These are phyloP conservation scores for Amanita inopinata DNA, from an alignment of 768 basidiomycete genomes.

Conservation along the genomic window DNA sequence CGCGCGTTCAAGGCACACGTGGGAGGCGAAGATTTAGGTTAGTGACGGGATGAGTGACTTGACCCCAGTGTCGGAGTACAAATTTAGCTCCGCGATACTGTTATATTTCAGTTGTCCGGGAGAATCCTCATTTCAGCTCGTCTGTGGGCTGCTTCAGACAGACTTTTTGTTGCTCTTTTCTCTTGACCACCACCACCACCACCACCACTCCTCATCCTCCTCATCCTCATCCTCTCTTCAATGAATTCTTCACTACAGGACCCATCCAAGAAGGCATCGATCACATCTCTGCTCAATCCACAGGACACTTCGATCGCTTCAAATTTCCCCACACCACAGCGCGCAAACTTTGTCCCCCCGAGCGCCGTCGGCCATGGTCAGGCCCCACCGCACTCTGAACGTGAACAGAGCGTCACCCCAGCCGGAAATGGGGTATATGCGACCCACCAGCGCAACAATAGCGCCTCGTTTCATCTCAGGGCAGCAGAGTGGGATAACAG, in stretches of 20 bases:
- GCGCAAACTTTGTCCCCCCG: too few relatives aligned
- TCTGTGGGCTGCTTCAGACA: too few relatives aligned
- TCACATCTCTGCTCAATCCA: constrained; percentile 32
- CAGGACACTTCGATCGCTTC: constrained; percentile 22
- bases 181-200: constrained; percentile 1
- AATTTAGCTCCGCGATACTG: constrained; percentile 11
- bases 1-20: not conserved
- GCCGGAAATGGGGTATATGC: too few relatives aligned
- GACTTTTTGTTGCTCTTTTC: too few relatives aligned
- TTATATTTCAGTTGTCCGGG: constrained; percentile 10
- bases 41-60: not conserved
- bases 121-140: not conserved
- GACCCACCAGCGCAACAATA: constrained; percentile 14
- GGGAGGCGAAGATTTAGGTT: constrained; percentile 6
- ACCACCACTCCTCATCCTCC: constrained; percentile 4
- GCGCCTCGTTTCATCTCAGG: constrained; percentile 41
- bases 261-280: constrained; percentile 31
- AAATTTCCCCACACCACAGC: constrained; percentile 11
- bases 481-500: constrained; percentile 45
- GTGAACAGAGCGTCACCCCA: too few relatives aligned
- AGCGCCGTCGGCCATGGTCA: too few relatives aligned
- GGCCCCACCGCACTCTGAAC: too few relatives aligned
- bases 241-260: constrained; percentile 25
- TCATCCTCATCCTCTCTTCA: not conserved
- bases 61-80: constrained; percentile 7